Base-by-base conservation (phyloP, 2,329 filamentous ascomycete genomes). In the Teratosphaeria destructans region DNA sequence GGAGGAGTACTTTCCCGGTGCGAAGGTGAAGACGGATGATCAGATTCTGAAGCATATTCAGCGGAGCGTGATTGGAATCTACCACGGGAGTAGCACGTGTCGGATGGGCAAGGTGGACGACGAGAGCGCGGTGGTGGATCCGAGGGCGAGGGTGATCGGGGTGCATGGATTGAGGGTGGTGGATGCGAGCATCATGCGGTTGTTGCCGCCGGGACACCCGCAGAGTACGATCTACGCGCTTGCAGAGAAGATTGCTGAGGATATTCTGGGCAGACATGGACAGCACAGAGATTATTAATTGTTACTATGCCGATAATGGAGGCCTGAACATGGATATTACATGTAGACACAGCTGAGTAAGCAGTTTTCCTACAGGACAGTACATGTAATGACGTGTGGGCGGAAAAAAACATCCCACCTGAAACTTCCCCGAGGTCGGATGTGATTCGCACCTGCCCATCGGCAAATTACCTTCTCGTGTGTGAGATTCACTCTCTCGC, bases 91-190 rank as follows among this genome's bases (percentile, higher is more conserved):
- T 0, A 81, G 79, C 47, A 82, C 82, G 0, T 79, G 76, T 54
- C 75, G 79, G 0, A 85, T 86, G 63, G 83, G 84, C 1, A 72
- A 74, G 0, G 77, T 79, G 29, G 74, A 73, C 11, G 81, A 87
- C 65, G 70, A 75, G 1, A 78, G 77, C 66, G 81, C 81, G 7
- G 82, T 84, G 2, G 68, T 86, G 56, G 81, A 86, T 66, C 75
- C 74, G 0, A 72, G 80, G 56, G 85, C 86, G 67, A 74, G 77
- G 11, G 84, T 87, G 0, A 73, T 79, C 7, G 82, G 82, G 0
- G 78, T 83, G 0, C 69, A 75, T 0, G 79, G 80, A 0, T 68
- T 87, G 56, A 74, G 84, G 32, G 84, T 86, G 3, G 84, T 87
- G 0, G 84, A 87, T 72, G 84, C 82, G 34, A 61, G 16, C 10